Evolutionary conservation across 1,284 basidiomycete genomes (phyloP).

Genomic region (Ceratobasidium sp.): DNA sequence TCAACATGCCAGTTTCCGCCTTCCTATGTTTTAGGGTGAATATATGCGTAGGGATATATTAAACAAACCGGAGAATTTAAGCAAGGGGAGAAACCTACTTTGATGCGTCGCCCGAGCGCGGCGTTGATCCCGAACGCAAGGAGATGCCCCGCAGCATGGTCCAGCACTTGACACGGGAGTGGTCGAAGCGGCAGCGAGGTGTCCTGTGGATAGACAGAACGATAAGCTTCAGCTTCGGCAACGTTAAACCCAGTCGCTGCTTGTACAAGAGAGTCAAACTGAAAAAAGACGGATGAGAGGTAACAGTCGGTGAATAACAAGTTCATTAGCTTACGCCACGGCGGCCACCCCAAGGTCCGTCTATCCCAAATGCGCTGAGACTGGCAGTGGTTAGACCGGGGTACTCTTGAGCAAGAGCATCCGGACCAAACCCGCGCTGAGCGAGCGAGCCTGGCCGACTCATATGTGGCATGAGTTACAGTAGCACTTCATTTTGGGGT

Average conservation of each 20-base stretch:
- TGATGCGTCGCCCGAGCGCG: slow-evolving; percentile 68
- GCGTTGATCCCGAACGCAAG: slow-evolving; percentile 72
- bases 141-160: slow-evolving; percentile 73
- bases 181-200: slow-evolving; percentile 59
- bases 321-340: slow-evolving; percentile 63
- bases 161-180: slow-evolving; percentile 73
- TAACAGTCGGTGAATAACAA: slow-evolving; percentile 11
- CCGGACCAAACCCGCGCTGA: slow-evolving; percentile 65
- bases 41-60: background rate
- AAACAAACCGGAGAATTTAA: background rate
- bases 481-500: background rate
- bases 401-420: slow-evolving; percentile 60
- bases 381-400: slow-evolving; percentile 72
- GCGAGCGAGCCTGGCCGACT: slow-evolving; percentile 66
- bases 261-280: slow-evolving; percentile 79
- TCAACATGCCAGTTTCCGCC: slow-evolving; percentile 74
- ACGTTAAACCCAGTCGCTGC: slow-evolving; percentile 74
- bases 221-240: slow-evolving; percentile 67
- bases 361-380: slow-evolving; percentile 71
- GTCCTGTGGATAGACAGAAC: slow-evolving; percentile 41
- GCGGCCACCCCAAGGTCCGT: slow-evolving; percentile 70
- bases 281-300: background rate
- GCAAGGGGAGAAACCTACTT: slow-evolving; percentile 54
- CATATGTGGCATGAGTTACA: background rate
- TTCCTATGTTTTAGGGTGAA: slow-evolving; percentile 59